Evolutionary conservation across 2,329 filamentous ascomycete species (phyloP).

Genomic region (Fusarium euwallaceae): DNA sequence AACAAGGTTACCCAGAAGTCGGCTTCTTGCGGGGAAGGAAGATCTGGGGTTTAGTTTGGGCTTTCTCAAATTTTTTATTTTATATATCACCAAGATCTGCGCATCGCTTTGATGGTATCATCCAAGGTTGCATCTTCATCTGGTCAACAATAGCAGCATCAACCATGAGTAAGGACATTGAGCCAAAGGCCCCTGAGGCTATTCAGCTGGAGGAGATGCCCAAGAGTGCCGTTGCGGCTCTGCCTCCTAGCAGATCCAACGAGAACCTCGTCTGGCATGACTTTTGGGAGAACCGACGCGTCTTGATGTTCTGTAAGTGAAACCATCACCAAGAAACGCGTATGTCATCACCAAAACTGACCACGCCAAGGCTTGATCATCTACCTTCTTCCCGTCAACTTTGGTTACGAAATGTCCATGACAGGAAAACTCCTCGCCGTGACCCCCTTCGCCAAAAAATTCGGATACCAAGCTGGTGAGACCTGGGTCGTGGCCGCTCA

Average conservation of each 20-base stretch:
- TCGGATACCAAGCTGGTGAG: slow-evolving; percentile 39
- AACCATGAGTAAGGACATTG: not conserved
- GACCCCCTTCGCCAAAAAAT: slow-evolving; percentile 43
- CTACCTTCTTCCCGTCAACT: slow-evolving; percentile 49
- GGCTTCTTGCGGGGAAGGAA: slow-evolving; percentile 1
- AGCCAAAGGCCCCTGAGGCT: not conserved
- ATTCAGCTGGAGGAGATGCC: slow-evolving; percentile 7
- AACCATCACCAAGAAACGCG: not conserved
- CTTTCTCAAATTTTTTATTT: not conserved
- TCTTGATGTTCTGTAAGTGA: slow-evolving; percentile 36
- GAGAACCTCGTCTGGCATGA: slow-evolving; percentile 25
- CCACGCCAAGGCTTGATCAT: slow-evolving; percentile 42
- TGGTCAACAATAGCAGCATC: not conserved
- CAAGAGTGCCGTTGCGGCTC: slow-evolving; percentile 1
- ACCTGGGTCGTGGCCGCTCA: slow-evolving; percentile 40
- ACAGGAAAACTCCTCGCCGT: slow-evolving; percentile 50
- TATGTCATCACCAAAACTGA: not conserved
- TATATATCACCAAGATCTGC: not conserved
- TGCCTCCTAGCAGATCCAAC: slow-evolving; percentile 16
- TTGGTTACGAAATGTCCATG: slow-evolving; percentile 48
- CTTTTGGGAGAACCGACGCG: slow-evolving; percentile 37
- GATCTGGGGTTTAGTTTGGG: not conserved
- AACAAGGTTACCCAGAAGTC: not conserved
- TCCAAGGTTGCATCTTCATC: not conserved
- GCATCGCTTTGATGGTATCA: not conserved